These are phyloP conservation scores for Diaporthe citrichinensis DNA, from an alignment of 2,329 filamentous ascomycete species.

Conservation along the genomic window DNA sequence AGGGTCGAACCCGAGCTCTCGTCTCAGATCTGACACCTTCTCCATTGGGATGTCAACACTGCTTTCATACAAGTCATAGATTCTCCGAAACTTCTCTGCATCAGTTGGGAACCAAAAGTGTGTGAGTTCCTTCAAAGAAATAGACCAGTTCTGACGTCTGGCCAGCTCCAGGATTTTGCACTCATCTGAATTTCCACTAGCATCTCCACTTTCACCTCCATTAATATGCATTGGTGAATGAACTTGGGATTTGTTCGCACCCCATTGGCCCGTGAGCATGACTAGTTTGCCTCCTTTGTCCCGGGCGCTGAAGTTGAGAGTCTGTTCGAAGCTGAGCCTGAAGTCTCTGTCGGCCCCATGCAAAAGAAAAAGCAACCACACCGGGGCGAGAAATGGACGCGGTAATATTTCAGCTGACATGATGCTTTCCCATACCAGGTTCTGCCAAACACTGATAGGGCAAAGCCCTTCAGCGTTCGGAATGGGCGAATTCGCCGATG, in stretches of 20 bases:
- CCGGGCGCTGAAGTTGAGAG: background rate
- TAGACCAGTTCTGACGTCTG: background rate
- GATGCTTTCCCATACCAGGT: conserved; percentile 2
- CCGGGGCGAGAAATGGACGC: background rate
- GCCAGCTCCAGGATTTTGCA: background rate
- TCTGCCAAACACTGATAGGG: background rate
- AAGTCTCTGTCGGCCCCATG: background rate
- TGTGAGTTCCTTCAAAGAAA: background rate
- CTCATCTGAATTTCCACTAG: background rate
- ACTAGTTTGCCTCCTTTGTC: background rate
- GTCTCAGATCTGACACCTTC: background rate
- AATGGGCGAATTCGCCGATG: background rate
- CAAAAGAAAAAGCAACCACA: conserved; percentile 11
- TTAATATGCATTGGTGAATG: background rate
- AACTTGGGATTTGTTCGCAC: background rate
- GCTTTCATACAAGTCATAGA: background rate
- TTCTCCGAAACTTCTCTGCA: background rate
- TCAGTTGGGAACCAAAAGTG: background rate
- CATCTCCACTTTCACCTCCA: too few species aligned
- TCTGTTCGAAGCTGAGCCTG: background rate
- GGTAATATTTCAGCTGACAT: fast-evolving
- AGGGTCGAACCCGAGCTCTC: background rate
- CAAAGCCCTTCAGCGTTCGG: fast-evolving
- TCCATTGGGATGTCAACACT: background rate
- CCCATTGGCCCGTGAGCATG: background rate